Evolutionary conservation across 31 red algal genomes (phyloP), one percentile per base, ranked within the genome.

Genomic region (Odonthalia washingtoniensis): DNA sequence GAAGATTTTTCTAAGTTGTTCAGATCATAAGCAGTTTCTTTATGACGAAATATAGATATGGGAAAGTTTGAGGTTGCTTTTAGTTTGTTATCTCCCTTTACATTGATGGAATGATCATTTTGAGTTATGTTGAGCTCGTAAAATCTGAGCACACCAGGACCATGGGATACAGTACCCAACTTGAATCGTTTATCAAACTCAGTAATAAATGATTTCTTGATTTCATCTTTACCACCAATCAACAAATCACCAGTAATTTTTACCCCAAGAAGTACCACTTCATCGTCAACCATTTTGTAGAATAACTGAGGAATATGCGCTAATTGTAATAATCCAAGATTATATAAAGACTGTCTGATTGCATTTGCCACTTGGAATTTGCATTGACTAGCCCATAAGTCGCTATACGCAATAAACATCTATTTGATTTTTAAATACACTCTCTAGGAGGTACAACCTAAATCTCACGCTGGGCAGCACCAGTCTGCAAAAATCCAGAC

Each of bases 401-500:
- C 14, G 74, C 41, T 12, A 27, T 17, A 27, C 44, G 41, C 14
- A 78, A 36, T 12, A 78, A 36, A 14, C 74, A 78, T 12, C 16
- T 12, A 72, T 72, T 34, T 60, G 27, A 57, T 3, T n/a, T 3
- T 46, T 44, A 30, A 26, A n/a, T 46, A 60, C 46, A 32, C 57
- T 80, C 76, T 3, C 44, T 46, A 6, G 76, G 76, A 26, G 76
- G 76, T 27, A 34, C n/a, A 30, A 80, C 42, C 46, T 80, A 52
- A 3, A 80, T 42, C n/a, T 80, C 46, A n/a, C 76, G 39, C 43
- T 80, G 36, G n/a, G 76, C 76, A 60, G 24, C 42, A 57, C 34
- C 76, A 57, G 76, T 80, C 46, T 80, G 76, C 40, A 80, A 35
- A 80, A 80, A 80, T 57, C 40, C 76, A 3, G 3, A 33, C 45